phyloP scores from a whole-genome alignment of 371 early-diverging fungal genomes.

The Dinochytrium kinnereticum region DNA sequence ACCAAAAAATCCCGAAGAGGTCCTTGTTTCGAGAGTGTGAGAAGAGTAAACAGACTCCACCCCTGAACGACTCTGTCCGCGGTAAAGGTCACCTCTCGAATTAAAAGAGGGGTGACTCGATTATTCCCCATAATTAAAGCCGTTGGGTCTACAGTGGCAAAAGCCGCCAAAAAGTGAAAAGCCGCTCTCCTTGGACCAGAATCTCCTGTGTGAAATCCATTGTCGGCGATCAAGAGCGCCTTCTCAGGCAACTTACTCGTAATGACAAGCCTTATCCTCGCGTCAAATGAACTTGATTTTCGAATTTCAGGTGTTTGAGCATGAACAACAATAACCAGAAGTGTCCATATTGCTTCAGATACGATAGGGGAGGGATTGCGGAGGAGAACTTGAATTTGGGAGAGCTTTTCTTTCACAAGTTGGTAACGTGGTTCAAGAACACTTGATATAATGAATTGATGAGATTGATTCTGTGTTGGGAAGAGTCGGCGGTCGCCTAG shows the following conservation, averaged over 20 bases:
- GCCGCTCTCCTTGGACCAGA: neutral
- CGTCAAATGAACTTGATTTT: neutral
- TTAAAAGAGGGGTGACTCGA: neutral
- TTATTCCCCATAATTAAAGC: neutral
- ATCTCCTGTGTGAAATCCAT: conserved; percentile 9
- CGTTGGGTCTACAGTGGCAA: neutral
- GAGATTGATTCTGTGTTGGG: neutral
- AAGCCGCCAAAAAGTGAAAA: neutral
- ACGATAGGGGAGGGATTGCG: neutral
- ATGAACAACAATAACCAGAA: neutral
- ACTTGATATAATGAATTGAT: neutral
- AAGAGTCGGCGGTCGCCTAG: neutral
- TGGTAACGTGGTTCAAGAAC: neutral
- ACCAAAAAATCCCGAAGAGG: conserved; percentile 3
- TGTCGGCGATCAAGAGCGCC: conserved; percentile 2
- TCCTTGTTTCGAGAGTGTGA: neutral
- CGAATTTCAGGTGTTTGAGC: neutral
- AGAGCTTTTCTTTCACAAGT: neutral
- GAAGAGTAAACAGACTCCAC: neutral
- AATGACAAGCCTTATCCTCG: neutral
- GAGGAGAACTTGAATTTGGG: neutral
- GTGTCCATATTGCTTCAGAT: neutral
- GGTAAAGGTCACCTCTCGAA: neutral
- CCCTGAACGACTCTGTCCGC: neutral
- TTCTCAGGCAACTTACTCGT: conserved; percentile 2